Evolutionary conservation across 257 asterid genomes (phyloP).

Genomic region (Fraxinus americana): DNA sequence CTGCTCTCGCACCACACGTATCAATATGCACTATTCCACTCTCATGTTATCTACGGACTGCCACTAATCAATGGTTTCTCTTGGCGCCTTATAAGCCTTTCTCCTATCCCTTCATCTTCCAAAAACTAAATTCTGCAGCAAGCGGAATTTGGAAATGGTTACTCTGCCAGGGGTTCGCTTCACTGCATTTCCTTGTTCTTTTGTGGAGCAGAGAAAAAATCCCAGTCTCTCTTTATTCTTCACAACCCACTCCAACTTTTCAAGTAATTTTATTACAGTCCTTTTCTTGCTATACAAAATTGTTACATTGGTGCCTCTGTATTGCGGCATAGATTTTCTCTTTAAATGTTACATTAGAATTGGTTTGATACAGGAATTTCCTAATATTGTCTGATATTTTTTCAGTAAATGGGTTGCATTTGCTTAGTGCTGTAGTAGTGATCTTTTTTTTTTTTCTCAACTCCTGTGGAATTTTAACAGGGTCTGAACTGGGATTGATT

Average conservation of each 20-base stretch:
- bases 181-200: constrained; percentile 30
- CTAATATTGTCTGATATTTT: neutral
- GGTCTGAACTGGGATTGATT: constrained; percentile 8
- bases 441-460: too few species aligned
- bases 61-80: neutral
- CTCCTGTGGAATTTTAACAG: neutral
- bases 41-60: neutral
- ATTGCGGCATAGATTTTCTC: neutral
- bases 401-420: constrained; percentile 17
- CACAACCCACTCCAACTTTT: constrained; percentile 16
- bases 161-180: constrained; percentile 34
- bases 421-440: constrained; percentile 7
- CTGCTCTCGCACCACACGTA: neutral
- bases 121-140: neutral
- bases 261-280: constrained; percentile 34
- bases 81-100: neutral
- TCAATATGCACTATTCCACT: neutral
- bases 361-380: neutral
- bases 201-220: constrained; percentile 27
- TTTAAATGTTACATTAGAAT: neutral
- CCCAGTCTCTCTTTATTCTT: constrained; percentile 25
- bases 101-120: neutral
- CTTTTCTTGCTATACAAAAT: neutral
- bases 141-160: constrained; percentile 31
- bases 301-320: neutral